These are phyloP conservation scores for Podospora anserina DNA, from an alignment of 495 filamentous ascomycete genomes.

Conservation along the genomic window DNA sequence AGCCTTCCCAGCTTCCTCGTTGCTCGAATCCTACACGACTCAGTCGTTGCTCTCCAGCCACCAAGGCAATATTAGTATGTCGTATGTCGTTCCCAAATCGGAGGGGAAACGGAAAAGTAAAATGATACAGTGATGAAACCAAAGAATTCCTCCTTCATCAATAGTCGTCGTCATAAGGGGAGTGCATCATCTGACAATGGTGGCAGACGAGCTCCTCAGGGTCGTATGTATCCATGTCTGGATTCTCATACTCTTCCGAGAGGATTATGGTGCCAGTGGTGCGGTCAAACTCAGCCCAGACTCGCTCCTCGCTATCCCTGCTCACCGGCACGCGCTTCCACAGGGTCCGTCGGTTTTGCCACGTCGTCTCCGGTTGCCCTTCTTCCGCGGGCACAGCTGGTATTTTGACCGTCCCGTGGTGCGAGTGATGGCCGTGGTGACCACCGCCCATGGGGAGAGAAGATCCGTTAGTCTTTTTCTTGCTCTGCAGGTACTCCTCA, in stretches of 20 bases:
- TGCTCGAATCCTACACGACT: no score
- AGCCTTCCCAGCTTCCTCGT: no score
- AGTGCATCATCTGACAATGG: slow-evolving; percentile 37
- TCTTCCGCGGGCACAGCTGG: slow-evolving; percentile 38
- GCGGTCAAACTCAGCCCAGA: slow-evolving; percentile 45
- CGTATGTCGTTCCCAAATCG: not conserved
- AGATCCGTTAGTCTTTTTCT: not conserved
- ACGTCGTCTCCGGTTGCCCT: slow-evolving; percentile 39
- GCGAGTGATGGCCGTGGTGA: slow-evolving; percentile 15
- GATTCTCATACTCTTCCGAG: slow-evolving; percentile 21
- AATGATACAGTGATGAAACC: not conserved
- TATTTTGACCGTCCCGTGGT: slow-evolving; percentile 3
- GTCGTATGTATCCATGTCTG: slow-evolving; percentile 28
- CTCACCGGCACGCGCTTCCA: slow-evolving; percentile 43
- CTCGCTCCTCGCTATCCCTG: slow-evolving; percentile 33
- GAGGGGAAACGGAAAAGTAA: not conserved
- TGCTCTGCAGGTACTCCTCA: slow-evolving; percentile 14
- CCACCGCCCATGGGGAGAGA: not conserved
- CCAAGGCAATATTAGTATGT: not conserved
- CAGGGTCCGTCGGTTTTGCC: slow-evolving; percentile 37
- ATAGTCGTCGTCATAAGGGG: slow-evolving; percentile 12
- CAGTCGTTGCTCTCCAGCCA: not conserved
- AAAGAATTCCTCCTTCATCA: not conserved
- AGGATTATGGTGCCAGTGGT: slow-evolving; percentile 34
- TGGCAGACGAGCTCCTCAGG: slow-evolving; percentile 31